Evolutionary conservation across 495 filamentous ascomycete genomes (phyloP).

Genomic region (Penicillium fimorum): DNA sequence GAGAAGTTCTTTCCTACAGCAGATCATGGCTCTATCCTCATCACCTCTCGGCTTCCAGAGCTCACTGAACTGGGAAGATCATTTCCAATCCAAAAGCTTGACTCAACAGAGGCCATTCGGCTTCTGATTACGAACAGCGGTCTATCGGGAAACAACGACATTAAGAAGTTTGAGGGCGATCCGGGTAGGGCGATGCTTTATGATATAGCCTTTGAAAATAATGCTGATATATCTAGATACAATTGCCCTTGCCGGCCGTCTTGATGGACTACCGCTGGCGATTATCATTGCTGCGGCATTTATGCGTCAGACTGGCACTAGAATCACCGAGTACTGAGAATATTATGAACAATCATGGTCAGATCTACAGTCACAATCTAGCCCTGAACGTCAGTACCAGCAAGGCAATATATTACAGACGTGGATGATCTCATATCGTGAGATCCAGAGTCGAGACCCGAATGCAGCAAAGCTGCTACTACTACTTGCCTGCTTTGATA

Average conservation of each 20-base stretch:
- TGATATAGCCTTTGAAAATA: not conserved
- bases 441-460: slow-evolving; percentile 35
- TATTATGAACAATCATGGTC: slow-evolving; percentile 43
- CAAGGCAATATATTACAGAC: slow-evolving; percentile 45
- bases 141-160: slow-evolving; percentile 1
- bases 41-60: slow-evolving; percentile 38
- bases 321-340: slow-evolving; percentile 34
- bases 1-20: slow-evolving; percentile 30
- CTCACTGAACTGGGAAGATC: slow-evolving; percentile 31
- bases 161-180: slow-evolving; percentile 6
- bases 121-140: slow-evolving; percentile 22
- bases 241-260: slow-evolving; percentile 21
- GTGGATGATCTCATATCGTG: slow-evolving; percentile 45
- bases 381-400: slow-evolving; percentile 30
- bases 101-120: too few species aligned
- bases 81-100: slow-evolving; percentile 25
- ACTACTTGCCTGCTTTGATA: slow-evolving; percentile 48
- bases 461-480: slow-evolving; percentile 41
- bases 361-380: slow-evolving; percentile 31
- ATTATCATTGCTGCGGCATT: slow-evolving; percentile 44
- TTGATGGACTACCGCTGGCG: slow-evolving; percentile 45
- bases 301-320: slow-evolving; percentile 36
- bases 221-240: slow-evolving; percentile 24
- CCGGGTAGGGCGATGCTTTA: slow-evolving; percentile 6
- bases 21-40: slow-evolving; percentile 44